A percentile compares a stretch with the other conserved stretches of the same genome.
Evolutionary conservation across 2,329 filamentous ascomycete genomes (phyloP).

Genomic region (Rhynchosporium graminicola): DNA sequence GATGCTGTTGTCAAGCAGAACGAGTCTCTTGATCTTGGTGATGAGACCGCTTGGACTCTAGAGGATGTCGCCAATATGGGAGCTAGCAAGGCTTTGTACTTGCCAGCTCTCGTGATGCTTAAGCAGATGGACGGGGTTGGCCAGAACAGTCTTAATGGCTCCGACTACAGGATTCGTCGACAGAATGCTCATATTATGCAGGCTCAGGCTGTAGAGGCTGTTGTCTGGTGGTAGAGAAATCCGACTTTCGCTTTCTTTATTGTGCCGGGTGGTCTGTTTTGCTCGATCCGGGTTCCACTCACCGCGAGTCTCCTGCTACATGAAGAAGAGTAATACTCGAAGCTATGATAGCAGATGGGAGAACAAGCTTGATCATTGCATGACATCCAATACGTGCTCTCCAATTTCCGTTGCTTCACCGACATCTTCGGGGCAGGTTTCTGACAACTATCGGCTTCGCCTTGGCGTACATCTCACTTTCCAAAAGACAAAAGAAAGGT

Average conservation of each 20-base stretch:
- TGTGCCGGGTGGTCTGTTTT: too few species aligned
- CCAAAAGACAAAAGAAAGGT: neutral
- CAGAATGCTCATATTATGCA: neutral
- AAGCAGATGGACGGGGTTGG: conserved; percentile 34
- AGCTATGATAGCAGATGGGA: too few species aligned
- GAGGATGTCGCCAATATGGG: conserved; percentile 18
- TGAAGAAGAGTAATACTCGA: too few species aligned
- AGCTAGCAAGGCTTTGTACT: conserved; percentile 21
- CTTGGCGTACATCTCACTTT: neutral
- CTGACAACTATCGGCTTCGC: too few species aligned
- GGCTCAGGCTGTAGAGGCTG: neutral
- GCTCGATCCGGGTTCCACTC: too few species aligned
- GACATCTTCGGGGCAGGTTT: neutral
- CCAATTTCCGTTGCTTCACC: too few species aligned
- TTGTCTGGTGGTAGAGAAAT: conserved; percentile 6
- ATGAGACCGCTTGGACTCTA: conserved; percentile 28
- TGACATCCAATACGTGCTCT: too few species aligned
- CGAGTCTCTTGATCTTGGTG: conserved; percentile 28
- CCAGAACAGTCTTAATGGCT: conserved; percentile 8
- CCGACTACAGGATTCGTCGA: neutral
- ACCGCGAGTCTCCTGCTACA: too few species aligned
- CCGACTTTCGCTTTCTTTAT: neutral
- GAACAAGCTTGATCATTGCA: too few species aligned
- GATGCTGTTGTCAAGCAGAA: conserved; percentile 27
- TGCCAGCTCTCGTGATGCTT: conserved; percentile 31